phyloP scores from a whole-genome alignment of 1,284 basidiomycete genomes.

The Puccinia triticina region DNA sequence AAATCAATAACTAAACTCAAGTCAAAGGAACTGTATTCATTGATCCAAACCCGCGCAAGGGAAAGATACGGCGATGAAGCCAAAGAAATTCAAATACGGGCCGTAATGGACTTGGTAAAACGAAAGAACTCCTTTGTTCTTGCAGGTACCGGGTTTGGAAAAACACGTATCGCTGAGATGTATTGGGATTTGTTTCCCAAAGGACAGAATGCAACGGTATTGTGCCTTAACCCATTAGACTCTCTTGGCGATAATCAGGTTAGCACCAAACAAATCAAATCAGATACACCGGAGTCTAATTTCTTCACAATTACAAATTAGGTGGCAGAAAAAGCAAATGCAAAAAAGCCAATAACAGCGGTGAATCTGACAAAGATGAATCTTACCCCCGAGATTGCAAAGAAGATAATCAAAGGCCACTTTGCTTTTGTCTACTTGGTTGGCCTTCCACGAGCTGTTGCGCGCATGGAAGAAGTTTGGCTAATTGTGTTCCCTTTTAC shows the following conservation, averaged over 20 bases:
- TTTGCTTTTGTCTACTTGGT: not conserved
- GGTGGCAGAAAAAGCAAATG: not conserved
- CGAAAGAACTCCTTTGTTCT: not conserved
- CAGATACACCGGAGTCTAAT: too few species aligned
- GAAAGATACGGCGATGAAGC: too few species aligned
- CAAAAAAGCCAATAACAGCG: not conserved
- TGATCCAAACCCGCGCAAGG: too few species aligned
- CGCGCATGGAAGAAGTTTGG: too few species aligned
- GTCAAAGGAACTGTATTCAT: too few species aligned
- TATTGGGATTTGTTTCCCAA: not conserved
- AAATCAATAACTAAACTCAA: too few species aligned
- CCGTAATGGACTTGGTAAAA: not conserved
- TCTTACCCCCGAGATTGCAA: not conserved
- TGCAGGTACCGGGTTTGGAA: too few species aligned
- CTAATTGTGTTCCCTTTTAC: too few species aligned
- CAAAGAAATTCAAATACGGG: not conserved
- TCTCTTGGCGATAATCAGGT: not conserved
- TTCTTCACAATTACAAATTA: too few species aligned
- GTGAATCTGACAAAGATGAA: not conserved
- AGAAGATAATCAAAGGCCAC: not conserved
- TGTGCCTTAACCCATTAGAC: not conserved
- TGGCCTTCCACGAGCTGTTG: too few species aligned
- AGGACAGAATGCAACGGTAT: not conserved
- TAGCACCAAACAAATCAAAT: too few species aligned
- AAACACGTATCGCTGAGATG: too few species aligned